A percentile compares a stretch with the other conserved stretches of the same genome.
phyloP scores from a whole-genome alignment of 768 basidiomycete genomes.

The Pleurotus giganteus region DNA sequence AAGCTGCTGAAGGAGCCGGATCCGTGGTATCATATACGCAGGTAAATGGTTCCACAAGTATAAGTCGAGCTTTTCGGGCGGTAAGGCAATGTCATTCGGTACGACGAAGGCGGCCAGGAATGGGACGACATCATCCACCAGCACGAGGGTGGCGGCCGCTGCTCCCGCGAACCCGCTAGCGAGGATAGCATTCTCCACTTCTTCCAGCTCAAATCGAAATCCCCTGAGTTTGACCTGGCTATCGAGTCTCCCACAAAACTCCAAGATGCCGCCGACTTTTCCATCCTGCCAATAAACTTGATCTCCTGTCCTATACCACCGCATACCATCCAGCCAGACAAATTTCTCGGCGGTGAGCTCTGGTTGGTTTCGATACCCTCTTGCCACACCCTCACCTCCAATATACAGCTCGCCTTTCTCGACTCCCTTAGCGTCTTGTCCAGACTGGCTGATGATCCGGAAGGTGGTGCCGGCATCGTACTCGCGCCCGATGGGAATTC shows the following conservation, averaged over 20 bases:
- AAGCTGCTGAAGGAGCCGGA: neutral
- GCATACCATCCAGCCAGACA: neutral
- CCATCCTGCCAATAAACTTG: conserved; percentile 1
- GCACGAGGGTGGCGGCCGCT: neutral
- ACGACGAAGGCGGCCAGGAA: neutral
- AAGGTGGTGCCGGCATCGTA: neutral
- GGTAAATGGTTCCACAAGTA: neutral
- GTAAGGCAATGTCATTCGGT: neutral
- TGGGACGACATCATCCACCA: neutral
- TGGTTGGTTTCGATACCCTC: neutral
- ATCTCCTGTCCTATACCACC: conserved; percentile 6
- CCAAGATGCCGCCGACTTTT: neutral
- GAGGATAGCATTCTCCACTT: neutral
- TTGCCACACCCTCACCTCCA: neutral
- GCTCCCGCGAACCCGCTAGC: neutral
- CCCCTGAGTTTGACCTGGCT: conserved; percentile 10
- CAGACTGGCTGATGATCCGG: neutral
- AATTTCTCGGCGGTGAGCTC: neutral
- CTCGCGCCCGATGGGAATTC: neutral
- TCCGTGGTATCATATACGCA: conserved; percentile 2
- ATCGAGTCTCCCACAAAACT: neutral
- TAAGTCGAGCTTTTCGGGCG: neutral
- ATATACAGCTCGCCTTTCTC: conserved; percentile 1
- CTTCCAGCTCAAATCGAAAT: conserved; percentile 8
- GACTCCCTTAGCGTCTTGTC: neutral